These are phyloP conservation scores for Periglandula ipomoeae DNA, from an alignment of 2,329 filamentous ascomycete genomes.

Conservation along the genomic window DNA sequence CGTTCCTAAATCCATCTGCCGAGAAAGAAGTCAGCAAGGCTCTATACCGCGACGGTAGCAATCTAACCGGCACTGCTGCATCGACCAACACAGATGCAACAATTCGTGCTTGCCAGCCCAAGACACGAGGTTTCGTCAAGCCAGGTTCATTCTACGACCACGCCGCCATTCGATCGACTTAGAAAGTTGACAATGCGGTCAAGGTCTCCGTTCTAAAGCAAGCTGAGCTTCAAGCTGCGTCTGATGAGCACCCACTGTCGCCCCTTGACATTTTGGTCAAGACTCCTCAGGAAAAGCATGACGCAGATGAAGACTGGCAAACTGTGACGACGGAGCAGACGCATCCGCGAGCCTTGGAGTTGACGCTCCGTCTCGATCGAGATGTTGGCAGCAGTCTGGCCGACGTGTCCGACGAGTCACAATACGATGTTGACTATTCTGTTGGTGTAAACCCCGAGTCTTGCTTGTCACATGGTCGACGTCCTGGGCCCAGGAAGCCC, in stretches of 20 bases:
- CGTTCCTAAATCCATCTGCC: conserved; percentile 27
- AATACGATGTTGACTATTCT: conserved; percentile 11
- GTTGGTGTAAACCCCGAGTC: neutral
- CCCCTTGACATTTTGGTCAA: conserved; percentile 5
- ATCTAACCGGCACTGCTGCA: conserved; percentile 9
- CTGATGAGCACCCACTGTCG: conserved; percentile 7
- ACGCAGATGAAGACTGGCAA: conserved; percentile 25
- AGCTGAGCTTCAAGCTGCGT: neutral
- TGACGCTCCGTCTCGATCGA: conserved; percentile 14
- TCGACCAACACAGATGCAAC: conserved; percentile 1
- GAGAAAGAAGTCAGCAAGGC: conserved; percentile 35
- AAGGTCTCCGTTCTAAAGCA: conserved; percentile 23
- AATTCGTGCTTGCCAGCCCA: conserved; percentile 1
- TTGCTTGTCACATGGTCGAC: neutral
- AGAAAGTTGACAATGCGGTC: conserved; percentile 31
- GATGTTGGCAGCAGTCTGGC: conserved; percentile 35
- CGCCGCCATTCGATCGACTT: conserved; percentile 27
- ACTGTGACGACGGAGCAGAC: conserved; percentile 24
- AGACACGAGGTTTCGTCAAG: neutral
- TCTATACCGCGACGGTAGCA: conserved; percentile 21
- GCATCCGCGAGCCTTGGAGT: conserved; percentile 14
- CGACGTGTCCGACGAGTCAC: conserved; percentile 30
- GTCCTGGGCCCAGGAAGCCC: neutral
- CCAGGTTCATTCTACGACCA: conserved; percentile 26
- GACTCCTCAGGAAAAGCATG: conserved; percentile 9